Evolutionary conservation across 805 yeast species (phyloP), one percentile per base, ranked within the genome.

Genomic region (Starmerella sp.): DNA sequence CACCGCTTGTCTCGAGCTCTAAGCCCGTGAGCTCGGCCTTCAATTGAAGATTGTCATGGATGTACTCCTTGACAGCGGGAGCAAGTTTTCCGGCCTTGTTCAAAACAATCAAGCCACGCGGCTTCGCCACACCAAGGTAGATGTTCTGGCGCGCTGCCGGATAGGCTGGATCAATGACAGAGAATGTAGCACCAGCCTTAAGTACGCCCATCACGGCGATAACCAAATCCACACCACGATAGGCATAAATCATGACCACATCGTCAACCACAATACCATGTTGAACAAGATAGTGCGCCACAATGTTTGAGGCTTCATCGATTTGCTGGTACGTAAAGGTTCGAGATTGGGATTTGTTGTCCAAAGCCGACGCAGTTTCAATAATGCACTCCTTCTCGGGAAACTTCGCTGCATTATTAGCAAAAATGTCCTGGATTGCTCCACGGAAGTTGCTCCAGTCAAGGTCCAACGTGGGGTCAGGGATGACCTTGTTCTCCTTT

Each of bases 111-210:
- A 93, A 77, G 60, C 95, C 98, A 63, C 74, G 79, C 36, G 99
- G 99, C 69, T 84, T 81, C 38, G 98, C 97, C 14, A 93, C 99
- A 48, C 86, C 81, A 55, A 93, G 76, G 69, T 93, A 93, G 58
- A 93, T 80, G 60, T 87, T 93, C 71, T 93, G 99, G 71, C 99
- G 81, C 9, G 95, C 95, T 15, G 98, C 96, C 44, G 99, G 99
- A 69, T 93, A 93, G 5, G 97, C 97, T 7, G 98, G 98, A 68
- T 93, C 99, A 60, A 93, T 95, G 28, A 93, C 99, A 9, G 97
- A 90, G 69, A 93, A 93, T 0, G 98, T 91, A 15, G 96, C 97
- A 63, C 99, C 99, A 1, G 98, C 97, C 73, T 93, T 93, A 68
- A 93, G 78, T 22, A 89, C 96, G 70, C 97, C 99, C 86, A 93